These are phyloP conservation scores for Triadica sebifera DNA, from an alignment of 345 rosid genomes.

Conservation along the genomic window DNA sequence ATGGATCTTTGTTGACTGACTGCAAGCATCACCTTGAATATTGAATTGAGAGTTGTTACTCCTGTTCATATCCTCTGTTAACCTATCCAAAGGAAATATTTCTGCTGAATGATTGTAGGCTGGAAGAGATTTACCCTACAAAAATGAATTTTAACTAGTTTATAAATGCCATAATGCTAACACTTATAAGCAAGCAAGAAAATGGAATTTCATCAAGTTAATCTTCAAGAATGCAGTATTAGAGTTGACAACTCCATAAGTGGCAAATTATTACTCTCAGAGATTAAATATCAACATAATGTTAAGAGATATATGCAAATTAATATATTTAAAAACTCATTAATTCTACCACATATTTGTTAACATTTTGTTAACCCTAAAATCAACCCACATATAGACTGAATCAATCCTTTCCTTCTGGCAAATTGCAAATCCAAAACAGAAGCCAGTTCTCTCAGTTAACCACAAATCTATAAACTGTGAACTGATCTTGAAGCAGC, in stretches of 20 bases:
- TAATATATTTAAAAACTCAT: background rate
- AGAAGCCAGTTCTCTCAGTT: too few species aligned
- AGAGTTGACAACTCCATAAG: background rate
- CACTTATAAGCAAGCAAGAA: conserved; percentile 1
- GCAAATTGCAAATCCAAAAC: background rate
- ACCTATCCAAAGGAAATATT: conserved; percentile 23
- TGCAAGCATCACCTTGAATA: conserved; percentile 33
- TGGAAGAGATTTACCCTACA: conserved; percentile 41
- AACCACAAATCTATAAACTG: background rate
- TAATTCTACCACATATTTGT: background rate
- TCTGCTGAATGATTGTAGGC: conserved; percentile 27
- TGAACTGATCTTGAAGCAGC: background rate
- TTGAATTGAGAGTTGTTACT: conserved; percentile 25
- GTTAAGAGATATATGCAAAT: background rate
- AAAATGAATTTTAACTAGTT: conserved; percentile 20
- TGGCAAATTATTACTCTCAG: background rate
- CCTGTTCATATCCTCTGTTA: conserved; percentile 28
- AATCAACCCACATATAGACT: background rate
- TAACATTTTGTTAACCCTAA: background rate
- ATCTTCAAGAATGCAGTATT: background rate
- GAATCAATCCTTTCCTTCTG: background rate
- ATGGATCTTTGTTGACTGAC: conserved; percentile 29
- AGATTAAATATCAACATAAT: background rate
- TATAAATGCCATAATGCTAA: conserved; percentile 1
- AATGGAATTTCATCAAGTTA: background rate